Base-by-base conservation (phyloP, 2,329 filamentous ascomycete genomes). In the Ceratocystis colombiana region DNA sequence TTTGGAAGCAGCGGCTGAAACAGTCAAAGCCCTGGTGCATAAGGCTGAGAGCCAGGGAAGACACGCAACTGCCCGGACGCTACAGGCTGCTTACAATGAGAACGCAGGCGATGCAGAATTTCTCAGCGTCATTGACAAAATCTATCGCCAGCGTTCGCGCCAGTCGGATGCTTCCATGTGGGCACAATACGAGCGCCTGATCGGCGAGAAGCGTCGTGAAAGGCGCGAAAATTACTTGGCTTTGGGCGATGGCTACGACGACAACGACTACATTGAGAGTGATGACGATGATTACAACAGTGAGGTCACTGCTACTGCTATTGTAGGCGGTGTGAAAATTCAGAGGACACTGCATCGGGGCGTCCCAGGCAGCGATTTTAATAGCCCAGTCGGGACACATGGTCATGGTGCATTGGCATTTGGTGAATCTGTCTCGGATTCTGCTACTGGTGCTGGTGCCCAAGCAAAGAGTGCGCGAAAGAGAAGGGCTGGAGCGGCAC, bases 61-160 rank as follows among this genome's bases (percentile, higher is more conserved):
- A 67, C 86, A 83, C 72, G 82, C 83, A 65, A 86, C 84, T 7
- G 84, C 84, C 1, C 86, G 80, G 76, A 83, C 84, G 53, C 76
- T 87, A 68, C 78, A 83, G 64, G 80, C 78, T 15, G 76, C 86
- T 68, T 86, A 84, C 73, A 82, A 86, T 69, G 82, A 86, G 71
- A 79, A 80, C 68, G 77, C 77, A 57, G 73, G 75, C 48, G 78
- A 85, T 69, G 73, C 77, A 17, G 75, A 75, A 45, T 84, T 85
- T 70, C 75, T 86, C 67, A 74, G 77, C 68, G 80, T 86, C 77
- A 75, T 86, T 59, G 80, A 84, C 73, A 79, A 81, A 68, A 77
- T 86, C 57, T 85, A 80, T 72, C 76, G 77, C 69, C 82, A 84
- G 71, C 81, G 78, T 20, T 83, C 83, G n/a, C 82, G 84, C 71